These are phyloP conservation scores for Mallotus japonicus DNA, from an alignment of 441 rosid genomes.

Conservation along the genomic window DNA sequence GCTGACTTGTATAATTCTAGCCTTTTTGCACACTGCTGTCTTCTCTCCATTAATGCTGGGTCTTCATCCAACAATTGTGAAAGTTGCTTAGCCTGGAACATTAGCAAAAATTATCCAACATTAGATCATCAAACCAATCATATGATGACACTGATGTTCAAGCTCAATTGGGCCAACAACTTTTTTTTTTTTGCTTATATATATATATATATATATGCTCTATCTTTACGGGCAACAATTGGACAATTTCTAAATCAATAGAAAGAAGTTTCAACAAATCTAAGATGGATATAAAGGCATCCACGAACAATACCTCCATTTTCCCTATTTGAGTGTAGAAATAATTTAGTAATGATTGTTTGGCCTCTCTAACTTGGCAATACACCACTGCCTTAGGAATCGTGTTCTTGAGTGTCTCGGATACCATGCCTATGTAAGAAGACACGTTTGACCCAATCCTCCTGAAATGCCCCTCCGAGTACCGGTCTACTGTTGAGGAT, in stretches of 20 bases:
- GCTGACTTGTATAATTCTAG: slow-evolving; percentile 89
- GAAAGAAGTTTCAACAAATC: too few relatives aligned
- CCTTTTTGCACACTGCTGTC: slow-evolving; percentile 74
- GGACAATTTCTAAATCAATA: too few relatives aligned
- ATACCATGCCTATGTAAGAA: slow-evolving; percentile 69
- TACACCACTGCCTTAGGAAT: slow-evolving; percentile 79
- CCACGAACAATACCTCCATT: slow-evolving; percentile 50
- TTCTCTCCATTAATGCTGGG: slow-evolving; percentile 88
- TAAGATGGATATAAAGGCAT: neutral
- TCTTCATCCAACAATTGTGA: slow-evolving; percentile 75
- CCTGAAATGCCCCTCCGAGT: slow-evolving; percentile 64
- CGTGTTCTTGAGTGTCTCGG: slow-evolving; percentile 69
- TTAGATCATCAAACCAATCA: neutral
- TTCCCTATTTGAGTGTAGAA: slow-evolving; percentile 69
- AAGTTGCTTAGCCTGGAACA: slow-evolving; percentile 68
- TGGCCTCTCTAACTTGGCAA: slow-evolving; percentile 88
- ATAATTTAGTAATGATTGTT: slow-evolving; percentile 53
- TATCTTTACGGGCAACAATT: too few relatives aligned
- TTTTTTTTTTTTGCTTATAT: too few relatives aligned
- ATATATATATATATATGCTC: too few relatives aligned
- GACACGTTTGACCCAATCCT: slow-evolving; percentile 82
- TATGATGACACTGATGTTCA: too few relatives aligned
- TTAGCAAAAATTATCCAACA: neutral
- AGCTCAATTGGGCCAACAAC: too few relatives aligned
- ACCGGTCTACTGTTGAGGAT: slow-evolving; percentile 44